phyloP scores from a whole-genome alignment of 805 yeast genomes.

The Pichia kluyveri region DNA sequence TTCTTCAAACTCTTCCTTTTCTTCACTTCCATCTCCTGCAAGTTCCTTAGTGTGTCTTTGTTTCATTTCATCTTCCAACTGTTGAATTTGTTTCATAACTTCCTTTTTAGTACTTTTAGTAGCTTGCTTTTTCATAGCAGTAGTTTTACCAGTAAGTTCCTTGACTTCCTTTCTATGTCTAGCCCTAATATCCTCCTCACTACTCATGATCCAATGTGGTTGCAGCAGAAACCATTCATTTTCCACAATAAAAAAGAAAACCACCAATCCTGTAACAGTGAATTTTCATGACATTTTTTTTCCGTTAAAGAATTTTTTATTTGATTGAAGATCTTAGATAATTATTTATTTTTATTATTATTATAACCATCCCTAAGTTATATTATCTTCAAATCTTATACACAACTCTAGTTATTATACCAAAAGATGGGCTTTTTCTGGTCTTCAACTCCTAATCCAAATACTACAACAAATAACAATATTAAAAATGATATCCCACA shows the following conservation, averaged over 20 bases:
- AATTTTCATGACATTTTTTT: not conserved
- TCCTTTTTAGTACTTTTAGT: slow-evolving; percentile 69
- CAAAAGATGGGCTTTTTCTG: slow-evolving; percentile 73
- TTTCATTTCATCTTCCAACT: slow-evolving; percentile 48
- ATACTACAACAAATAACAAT: not conserved
- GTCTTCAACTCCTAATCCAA: slow-evolving; percentile 34
- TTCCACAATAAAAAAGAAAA: too few species aligned
- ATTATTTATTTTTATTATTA: not conserved
- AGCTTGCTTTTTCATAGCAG: slow-evolving; percentile 77
- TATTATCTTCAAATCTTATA: too few species aligned
- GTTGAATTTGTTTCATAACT: slow-evolving; percentile 49
- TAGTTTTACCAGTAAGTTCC: slow-evolving; percentile 56
- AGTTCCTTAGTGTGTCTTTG: slow-evolving; percentile 48
- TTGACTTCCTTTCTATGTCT: slow-evolving; percentile 63
- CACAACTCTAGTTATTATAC: too few species aligned
- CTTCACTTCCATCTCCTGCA: slow-evolving; percentile 12
- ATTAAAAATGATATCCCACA: not conserved
- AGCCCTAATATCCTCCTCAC: slow-evolving; percentile 41
- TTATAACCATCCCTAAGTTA: too few species aligned
- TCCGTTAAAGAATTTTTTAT: not conserved
- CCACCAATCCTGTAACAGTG: too few species aligned
- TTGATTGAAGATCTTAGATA: too few species aligned
- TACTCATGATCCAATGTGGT: not conserved
- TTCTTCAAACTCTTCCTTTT: not conserved
- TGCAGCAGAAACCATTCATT: too few species aligned